Base-by-base conservation (phyloP, 2,329 filamentous ascomycete species). In the Beauveria bassiana region DNA sequence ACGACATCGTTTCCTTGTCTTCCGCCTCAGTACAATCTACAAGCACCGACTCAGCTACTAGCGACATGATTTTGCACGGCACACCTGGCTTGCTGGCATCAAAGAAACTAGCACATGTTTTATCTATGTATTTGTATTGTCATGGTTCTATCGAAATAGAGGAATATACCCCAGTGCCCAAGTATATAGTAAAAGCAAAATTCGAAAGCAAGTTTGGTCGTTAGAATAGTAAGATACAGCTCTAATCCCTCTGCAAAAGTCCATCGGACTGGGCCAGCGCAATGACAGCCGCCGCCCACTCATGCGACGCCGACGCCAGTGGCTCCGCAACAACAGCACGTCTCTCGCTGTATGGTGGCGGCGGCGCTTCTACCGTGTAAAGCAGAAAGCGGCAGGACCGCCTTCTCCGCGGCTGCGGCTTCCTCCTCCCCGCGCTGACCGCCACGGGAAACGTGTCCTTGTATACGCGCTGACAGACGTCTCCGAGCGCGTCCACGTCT, bases 401-500 rank as follows among this genome's bases (percentile, higher is more conserved):
- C n/a, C 28, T 14, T 26, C 22, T 20, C 14, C 12, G 40, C 18
- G n/a, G 28, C 34, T 38, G 34, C 14, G n/a, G 14, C 20, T 16
- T 38, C n/a, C 20, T 38, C 20, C 42, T 26, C 42, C 9, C n/a
- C 7, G 40, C 26, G 4, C 38, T 46, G 24, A 12, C 24, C 34
- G 38, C 5, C 40, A 38, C 31, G 6, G 50, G 50, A 16, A 52
- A 38, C 40, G 18, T 9, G 10, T 54, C 40, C 20, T 7, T 8
- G 24, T 54, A 31, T 20, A 26, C 49, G 12, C n/a, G 24, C 10
- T 61, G 59, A 46, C 67, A 68, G 14, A 68, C 28, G n/a, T 57
- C 20, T 0, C 57, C 56, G 20, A 69, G 59, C 43, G 62, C 54
- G 14, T 65, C 63, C 5, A 70, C 34, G 18, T 66, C 61, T 7